Conservation (phyloP, 371 early-diverging fungal genomes). For the Zancudomyces culisetae region DNA sequence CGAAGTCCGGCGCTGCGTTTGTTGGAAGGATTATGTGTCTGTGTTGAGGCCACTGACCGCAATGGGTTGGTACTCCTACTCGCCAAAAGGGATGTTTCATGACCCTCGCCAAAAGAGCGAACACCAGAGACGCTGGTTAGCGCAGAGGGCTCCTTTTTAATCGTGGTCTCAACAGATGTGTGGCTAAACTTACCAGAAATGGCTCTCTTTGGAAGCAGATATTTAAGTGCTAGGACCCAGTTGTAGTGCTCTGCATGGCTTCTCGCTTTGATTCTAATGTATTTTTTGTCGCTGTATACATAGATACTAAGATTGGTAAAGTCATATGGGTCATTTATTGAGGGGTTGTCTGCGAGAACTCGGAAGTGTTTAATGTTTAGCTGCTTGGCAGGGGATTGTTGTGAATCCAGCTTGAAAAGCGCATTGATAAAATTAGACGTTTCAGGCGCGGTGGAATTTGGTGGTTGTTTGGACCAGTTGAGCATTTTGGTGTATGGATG, state of each 20-base stretch:
- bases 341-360: slow-evolving; percentile 8
- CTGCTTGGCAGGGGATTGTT: slow-evolving; percentile 26
- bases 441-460: slow-evolving; percentile 16
- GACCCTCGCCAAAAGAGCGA: too few species aligned
- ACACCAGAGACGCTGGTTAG: too few species aligned
- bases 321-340: slow-evolving; percentile 12
- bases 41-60: too few species aligned
- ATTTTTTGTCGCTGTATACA: slow-evolving; percentile 39
- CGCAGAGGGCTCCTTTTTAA: too few species aligned
- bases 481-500: slow-evolving; percentile 61
- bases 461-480: slow-evolving; percentile 50
- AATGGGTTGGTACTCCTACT: too few species aligned
- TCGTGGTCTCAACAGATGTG: too few species aligned
- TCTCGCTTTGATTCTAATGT: slow-evolving; percentile 47
- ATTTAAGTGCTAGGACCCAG: slow-evolving; percentile 37
- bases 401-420: neutral
- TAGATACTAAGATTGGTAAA: slow-evolving; percentile 35
- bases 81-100: too few species aligned
- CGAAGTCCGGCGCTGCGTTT: too few species aligned
- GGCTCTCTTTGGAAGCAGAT: slow-evolving; percentile 21
- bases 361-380: slow-evolving; percentile 15
- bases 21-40: too few species aligned
- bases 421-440: slow-evolving; percentile 25
- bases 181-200: slow-evolving; percentile 17
- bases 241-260: slow-evolving; percentile 39